Conservation (phyloP, 495 filamentous ascomycete genomes). For the Penicillium waksmanii region DNA sequence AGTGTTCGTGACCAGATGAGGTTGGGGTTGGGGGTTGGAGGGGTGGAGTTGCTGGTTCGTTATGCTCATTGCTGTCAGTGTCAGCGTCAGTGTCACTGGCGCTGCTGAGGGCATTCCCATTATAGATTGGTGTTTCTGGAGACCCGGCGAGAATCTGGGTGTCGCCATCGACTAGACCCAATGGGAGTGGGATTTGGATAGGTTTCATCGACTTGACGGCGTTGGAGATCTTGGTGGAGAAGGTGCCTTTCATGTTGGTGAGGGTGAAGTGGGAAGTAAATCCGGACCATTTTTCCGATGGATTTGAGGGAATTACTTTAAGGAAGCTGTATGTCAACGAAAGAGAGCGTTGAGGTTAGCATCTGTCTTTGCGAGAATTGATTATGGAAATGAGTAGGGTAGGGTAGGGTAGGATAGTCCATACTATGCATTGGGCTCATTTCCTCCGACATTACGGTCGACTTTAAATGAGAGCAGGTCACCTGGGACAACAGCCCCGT, state of each 20-base stretch:
- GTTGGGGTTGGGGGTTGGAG: constrained; percentile 25
- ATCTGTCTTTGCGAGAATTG: background rate
- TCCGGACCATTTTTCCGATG: constrained; percentile 48
- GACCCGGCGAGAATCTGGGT: too few species aligned
- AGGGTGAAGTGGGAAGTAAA: constrained; percentile 70
- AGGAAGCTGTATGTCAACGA: constrained; percentile 55
- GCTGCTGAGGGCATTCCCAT: constrained; percentile 2
- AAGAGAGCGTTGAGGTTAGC: too few species aligned
- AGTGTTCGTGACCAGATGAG: constrained; percentile 11
- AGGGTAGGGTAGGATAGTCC: constrained; percentile 10
- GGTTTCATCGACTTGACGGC: constrained; percentile 45
- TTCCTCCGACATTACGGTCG: constrained; percentile 49
- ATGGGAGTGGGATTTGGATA: constrained; percentile 37
- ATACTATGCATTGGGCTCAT: constrained; percentile 66
- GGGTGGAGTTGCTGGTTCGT: background rate
- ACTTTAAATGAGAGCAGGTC: constrained; percentile 57
- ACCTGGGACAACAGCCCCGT: constrained; percentile 49
- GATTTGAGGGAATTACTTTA: constrained; percentile 60
- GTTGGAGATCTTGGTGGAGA: constrained; percentile 47
- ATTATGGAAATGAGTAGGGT: background rate
- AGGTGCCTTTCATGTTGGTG: constrained; percentile 67
- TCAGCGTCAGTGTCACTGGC: constrained; percentile 9
- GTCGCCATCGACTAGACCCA: too few species aligned
- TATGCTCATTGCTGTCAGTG: too few species aligned
- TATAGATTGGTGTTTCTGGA: background rate